Base-by-base conservation (phyloP, 148 eudicot species). In the Spergularia bocconei region DNA sequence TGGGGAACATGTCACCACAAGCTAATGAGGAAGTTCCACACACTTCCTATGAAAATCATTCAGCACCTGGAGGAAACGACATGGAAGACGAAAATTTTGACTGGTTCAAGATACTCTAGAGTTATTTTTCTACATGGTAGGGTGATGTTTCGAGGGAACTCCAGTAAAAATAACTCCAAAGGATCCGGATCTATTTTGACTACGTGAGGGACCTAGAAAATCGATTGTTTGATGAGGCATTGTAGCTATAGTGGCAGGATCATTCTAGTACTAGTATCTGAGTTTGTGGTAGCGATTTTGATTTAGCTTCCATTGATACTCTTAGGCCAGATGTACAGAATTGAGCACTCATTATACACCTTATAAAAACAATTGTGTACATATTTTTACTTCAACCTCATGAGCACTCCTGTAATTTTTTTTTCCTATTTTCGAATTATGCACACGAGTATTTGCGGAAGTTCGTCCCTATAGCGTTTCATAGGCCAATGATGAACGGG, bases 161-260 rank as follows among this genome's bases (percentile, higher is more conserved):
- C 36, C 3, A 29, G 36, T 29, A 29, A 29, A 29, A 29, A 29
- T 29, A 29, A 29, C 36, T 29, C 36, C 36, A 29, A 3, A 29
- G 36, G 36, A 29, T 29, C 4, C 36, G 36, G 36, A 29, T 2
- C 36, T 70, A 82, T 21, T 74, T 38, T 6, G 75, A 79, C 13
- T 82, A 65, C 58, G 76, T 64, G 6, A 67, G 63, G 48, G 73
- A 78, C 58, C 72, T 82, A 16, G 85, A 82, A 41, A 14, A 53
- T 38, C 23, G 63, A 50, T 38, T 82, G 29, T 53, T 48, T 29
- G 69, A 62, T 6, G 71, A 72, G 29, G 12, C 29, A 9, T 16
- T 15, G 16, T 71, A 78, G 51, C 33, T 58, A 19, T 19, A 3
- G 38, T 61, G 7, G 15, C 38, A 21, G 64, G 60, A 56, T 56